Evolutionary conservation across 176 grass and related monocot genomes (phyloP), one percentile per base, ranked within the genome.

Genomic region (Echinochloa phyllopogon): DNA sequence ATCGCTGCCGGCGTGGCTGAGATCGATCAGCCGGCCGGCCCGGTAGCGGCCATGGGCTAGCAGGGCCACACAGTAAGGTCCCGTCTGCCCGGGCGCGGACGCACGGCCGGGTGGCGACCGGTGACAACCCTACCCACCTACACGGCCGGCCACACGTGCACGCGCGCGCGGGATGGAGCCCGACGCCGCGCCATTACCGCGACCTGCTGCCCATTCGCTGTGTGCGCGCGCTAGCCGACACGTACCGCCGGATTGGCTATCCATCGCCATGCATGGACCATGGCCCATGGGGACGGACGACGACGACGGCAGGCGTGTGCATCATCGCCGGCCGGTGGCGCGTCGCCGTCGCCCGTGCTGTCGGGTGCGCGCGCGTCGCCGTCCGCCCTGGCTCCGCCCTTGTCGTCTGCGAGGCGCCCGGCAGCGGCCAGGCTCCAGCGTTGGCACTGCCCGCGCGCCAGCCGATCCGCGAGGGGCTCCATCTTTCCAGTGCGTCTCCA

Each of bases 401-500:
- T n/a, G 20, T 55, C 52, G 17, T 17, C 52, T 20, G 17, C 21
- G 4, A 33, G 10, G 24, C 56, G 56, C 56, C 21, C 56, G 25
- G 60, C 60, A 63, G 60, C 60, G 60, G 60, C 60, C 25, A 15
- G 33, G 24, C 60, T 63, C 60, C 24, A 14, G 27, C 11, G 4
- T 15, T 63, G 60, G 25, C 25, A 11, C 25, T 7, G 45, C 12
- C 11, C 45, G 12, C 69, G 16, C 69, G 23, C 74, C 42, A 8
- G 45, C 37, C 69, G n/a, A n/a, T n/a, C n/a, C n/a, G n/a, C n/a
- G 16, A 52, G 47, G 85, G 84, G 85, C 78, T 87, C 78, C 85
- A 82, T 87, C 61, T 18, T 64, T 52, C 86, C 78, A 70, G 72
- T 87, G 86, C 41, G 50, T 41, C 72, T 87, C 86, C 79, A 82